Conservation (phyloP, 192 early-diverging fungal genomes). For the Entomortierella lignicola region DNA sequence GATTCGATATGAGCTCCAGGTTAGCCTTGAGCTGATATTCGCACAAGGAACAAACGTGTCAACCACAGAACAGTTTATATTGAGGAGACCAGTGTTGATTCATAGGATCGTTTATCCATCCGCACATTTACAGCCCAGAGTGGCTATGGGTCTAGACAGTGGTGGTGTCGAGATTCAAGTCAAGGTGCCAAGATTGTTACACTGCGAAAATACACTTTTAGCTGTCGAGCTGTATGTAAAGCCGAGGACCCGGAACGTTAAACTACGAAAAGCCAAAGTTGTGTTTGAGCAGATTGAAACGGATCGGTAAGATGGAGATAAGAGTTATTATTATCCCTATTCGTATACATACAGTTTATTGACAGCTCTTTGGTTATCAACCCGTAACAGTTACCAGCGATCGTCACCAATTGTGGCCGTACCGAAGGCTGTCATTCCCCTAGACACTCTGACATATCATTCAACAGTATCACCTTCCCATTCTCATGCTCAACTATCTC, state of each 20-base stretch:
- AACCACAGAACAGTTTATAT: constrained; percentile 21
- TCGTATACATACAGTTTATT: not conserved
- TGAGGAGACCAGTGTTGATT: constrained; percentile 29
- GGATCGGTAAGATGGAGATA: constrained; percentile 25
- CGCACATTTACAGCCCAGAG: constrained; percentile 28
- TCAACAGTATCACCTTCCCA: constrained; percentile 8
- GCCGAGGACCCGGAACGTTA: constrained; percentile 45
- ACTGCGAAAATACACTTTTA: constrained; percentile 45
- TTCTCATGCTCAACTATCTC: not conserved
- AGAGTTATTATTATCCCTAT: not conserved
- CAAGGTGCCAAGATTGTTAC: constrained; percentile 41
- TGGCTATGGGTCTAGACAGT: constrained; percentile 37
- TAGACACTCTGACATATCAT: constrained; percentile 5
- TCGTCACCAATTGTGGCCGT: constrained; percentile 7
- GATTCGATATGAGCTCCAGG: constrained; percentile 50
- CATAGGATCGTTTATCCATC: constrained; percentile 50
- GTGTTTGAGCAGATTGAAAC: constrained; percentile 55
- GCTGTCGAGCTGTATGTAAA: constrained; percentile 43
- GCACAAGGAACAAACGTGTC: constrained; percentile 24
- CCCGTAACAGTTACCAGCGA: constrained; percentile 24
- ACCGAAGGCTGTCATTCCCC: constrained; percentile 28
- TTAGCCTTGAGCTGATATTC: constrained; percentile 29
- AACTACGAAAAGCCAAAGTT: constrained; percentile 36
- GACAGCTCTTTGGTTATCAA: not conserved
- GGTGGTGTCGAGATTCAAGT: constrained; percentile 48